phyloP scores from a whole-genome alignment of 176 grass and related monocot species.

The Ensete ventricosum region DNA sequence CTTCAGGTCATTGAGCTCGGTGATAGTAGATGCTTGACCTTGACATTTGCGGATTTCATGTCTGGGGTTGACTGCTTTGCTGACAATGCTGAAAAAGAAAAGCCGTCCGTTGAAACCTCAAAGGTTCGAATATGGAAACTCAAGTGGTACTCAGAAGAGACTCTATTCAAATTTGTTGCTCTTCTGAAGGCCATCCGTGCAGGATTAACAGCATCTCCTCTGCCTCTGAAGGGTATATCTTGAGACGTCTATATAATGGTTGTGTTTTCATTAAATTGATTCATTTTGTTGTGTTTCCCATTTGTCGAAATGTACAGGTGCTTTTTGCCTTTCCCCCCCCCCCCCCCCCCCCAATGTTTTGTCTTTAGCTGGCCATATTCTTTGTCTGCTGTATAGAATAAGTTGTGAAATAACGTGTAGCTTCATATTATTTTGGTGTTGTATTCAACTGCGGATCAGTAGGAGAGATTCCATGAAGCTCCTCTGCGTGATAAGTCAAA shows the following conservation, averaged over 20 bases:
- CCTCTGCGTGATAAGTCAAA: too few species aligned
- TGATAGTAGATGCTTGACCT: constrained; percentile 48
- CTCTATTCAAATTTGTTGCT: constrained; percentile 68
- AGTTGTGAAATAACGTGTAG: too few species aligned
- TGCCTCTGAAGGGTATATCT: constrained; percentile 76
- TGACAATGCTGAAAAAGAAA: constrained; percentile 15
- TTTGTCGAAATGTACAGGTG: not conserved
- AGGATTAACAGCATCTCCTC: constrained; percentile 34
- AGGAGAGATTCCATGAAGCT: too few species aligned
- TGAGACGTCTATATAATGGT: constrained; percentile 26
- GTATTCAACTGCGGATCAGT: too few species aligned
- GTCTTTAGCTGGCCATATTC: not conserved
- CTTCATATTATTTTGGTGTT: too few species aligned
- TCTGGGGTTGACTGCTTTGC: constrained; percentile 13
- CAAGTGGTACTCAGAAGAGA: constrained; percentile 69
- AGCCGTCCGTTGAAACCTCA: constrained; percentile 29
- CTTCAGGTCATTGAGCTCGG: constrained; percentile 54
- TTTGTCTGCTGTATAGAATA: not conserved
- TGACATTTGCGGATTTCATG: constrained; percentile 35
- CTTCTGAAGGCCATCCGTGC: constrained; percentile 63
- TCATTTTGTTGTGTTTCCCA: constrained; percentile 51
- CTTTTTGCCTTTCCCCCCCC: not conserved
- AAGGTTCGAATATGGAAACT: constrained; percentile 61
- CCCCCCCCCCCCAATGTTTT: too few species aligned
- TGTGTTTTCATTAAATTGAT: constrained; percentile 41